Evolutionary conservation across 768 basidiomycete species (phyloP).

Genomic region (Leucosporidium yakuticum): DNA sequence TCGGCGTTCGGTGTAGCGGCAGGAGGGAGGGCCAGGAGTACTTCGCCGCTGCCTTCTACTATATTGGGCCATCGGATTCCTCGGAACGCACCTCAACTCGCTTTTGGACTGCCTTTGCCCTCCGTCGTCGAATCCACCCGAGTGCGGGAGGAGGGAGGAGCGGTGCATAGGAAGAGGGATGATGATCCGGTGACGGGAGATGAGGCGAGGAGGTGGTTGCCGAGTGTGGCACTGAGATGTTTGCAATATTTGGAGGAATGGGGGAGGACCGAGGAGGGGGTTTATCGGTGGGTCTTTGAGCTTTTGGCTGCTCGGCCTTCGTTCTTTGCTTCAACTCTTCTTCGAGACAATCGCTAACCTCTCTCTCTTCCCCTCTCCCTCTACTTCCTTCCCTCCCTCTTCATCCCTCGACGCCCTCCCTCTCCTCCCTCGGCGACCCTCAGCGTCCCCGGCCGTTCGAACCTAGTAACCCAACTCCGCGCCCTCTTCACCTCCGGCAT

Average conservation of each 20-base stretch:
- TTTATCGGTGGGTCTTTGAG: slow-evolving; percentile 14
- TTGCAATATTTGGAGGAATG: slow-evolving; percentile 21
- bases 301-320: not conserved
- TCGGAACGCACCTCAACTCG: too few relatives aligned
- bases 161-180: not conserved
- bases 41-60: too few relatives aligned
- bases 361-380: too few relatives aligned
- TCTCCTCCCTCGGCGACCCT: not conserved
- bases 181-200: slow-evolving; percentile 17
- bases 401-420: too few relatives aligned
- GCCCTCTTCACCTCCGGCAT: slow-evolving; percentile 21
- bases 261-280: slow-evolving; percentile 23
- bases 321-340: not conserved
- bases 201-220: slow-evolving; percentile 11
- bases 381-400: too few relatives aligned
- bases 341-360: not conserved
- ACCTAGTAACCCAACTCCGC: slow-evolving; percentile 9
- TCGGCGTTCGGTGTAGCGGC: too few relatives aligned
- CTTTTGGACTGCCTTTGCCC: too few relatives aligned
- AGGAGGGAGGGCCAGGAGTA: too few relatives aligned
- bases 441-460: slow-evolving; percentile 18
- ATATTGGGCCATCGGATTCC: too few relatives aligned
- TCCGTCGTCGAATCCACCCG: too few relatives aligned
- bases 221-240: slow-evolving; percentile 19
- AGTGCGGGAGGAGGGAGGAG: too few relatives aligned